Base-by-base conservation (phyloP, 305 asterid species). In the Fraxinus greggii region DNA sequence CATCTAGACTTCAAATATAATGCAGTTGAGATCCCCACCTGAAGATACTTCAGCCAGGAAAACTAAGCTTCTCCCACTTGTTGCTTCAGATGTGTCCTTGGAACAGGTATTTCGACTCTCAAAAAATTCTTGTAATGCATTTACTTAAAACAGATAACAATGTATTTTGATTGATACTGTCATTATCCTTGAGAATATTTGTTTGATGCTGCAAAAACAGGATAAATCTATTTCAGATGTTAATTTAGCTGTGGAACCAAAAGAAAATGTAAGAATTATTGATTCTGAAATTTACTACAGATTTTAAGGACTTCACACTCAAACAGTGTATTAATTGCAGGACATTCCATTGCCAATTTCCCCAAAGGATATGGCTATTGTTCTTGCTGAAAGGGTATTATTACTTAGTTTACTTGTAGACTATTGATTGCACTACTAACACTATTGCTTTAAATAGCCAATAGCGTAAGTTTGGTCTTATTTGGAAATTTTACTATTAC, bases 41-140 rank as follows among this genome's bases (percentile, higher is more conserved):
- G 92, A 86, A 86, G 89, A 85, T 81, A 65, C 77, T 81, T 88
- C 90, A 82, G 29, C 82, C 78, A 88, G 80, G 48, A 84, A 89
- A 84, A 74, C 87, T 32, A 86, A 87, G 78, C 65, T 70, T 83
- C 82, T 79, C 31, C 84, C 85, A 72, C 82, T 82, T 72, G 75
- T 65, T 80, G 86, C 83, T 90, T 84, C 82, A 78, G 83, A 59
- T 77, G 80, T 83, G 81, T 81, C 84, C 32, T 75, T 83, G 81
- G 88, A 89, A 74, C 91, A 92, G 93, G 97, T 93, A 87, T 17
- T 54, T 21, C 4, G 80, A 45, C 23, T 79, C 59, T 23, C 32
- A 24, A 28, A 65, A 65, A 73, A 0, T 72, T 48, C 29, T 67
- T 19, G 77, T 19, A 5, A 28, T 76, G 72, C 29, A 45, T 72